Evolutionary conservation across 1,139 yeast genomes (phyloP), one percentile per base, ranked within the genome.

Genomic region (Blastobotrys ciferrii): DNA sequence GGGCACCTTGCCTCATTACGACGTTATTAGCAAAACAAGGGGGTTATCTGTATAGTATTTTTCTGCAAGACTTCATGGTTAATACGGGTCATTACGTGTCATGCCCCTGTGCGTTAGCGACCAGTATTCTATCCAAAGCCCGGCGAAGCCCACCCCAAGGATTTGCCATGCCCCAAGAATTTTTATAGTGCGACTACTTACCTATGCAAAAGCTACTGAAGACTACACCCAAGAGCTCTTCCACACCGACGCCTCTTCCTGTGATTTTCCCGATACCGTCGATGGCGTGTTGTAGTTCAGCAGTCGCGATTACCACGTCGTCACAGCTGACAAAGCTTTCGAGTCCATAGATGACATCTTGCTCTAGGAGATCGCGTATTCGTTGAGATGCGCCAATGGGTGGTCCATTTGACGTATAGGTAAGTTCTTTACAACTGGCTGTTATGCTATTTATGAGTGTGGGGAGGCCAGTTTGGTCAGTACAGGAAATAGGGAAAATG

Each of bases 161-260:
- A n/a, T n/a, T n/a, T n/a, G n/a, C n/a, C n/a, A n/a, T n/a, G n/a
- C n/a, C n/a, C n/a, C n/a, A n/a, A n/a, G n/a, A n/a, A n/a, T n/a
- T n/a, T n/a, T n/a, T n/a, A n/a, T n/a, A n/a, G n/a, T n/a, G n/a
- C n/a, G n/a, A 23, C 41, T 71, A 92, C 66, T 92, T 92, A 4
- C 98, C 98, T 39, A 92, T 88, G 66, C 98, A 92, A 63, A 92
- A 94, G 55, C 81, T 86, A 4, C 95, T 82, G 63, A 92, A 92
- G 0, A 92, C 95, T 2, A 87, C 92, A 0, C 94, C 97, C 9
- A 94, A 70, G 1, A 94, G 81, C 62, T 92, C 98, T 60, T 92
- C 98, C 0, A 91, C 77, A 0, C 95, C 96, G 12, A 92, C 81
- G 0, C 89, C 79, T 42, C 86, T 85, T 0, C 98, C 98, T 0